Evolutionary conservation across 805 yeast genomes (phyloP).

Genomic region (Pichia gijzeniarum): DNA sequence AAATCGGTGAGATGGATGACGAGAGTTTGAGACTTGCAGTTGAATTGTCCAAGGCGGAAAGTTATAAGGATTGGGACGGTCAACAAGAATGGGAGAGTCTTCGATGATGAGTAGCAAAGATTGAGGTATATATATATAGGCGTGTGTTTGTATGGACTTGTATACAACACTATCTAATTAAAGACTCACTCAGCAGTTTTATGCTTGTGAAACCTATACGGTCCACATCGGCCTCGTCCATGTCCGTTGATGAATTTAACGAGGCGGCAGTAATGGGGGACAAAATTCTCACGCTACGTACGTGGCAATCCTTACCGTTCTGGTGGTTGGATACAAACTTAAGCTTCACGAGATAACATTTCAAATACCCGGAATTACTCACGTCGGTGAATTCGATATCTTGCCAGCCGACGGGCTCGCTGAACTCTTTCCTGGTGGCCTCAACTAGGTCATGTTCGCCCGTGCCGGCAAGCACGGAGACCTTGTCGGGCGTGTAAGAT

Average conservation of each 20-base stretch:
- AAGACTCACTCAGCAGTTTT: slow-evolving; percentile 29
- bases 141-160: too few species aligned
- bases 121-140: neutral
- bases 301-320: slow-evolving; percentile 92
- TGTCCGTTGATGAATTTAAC: slow-evolving; percentile 14
- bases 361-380: slow-evolving; percentile 49
- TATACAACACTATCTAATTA: slow-evolving; percentile 20
- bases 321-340: slow-evolving; percentile 75
- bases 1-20: slow-evolving; percentile 9
- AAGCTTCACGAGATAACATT: slow-evolving; percentile 60
- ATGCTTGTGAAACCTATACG: slow-evolving; percentile 29
- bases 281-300: slow-evolving; percentile 65
- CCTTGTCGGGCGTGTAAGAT: slow-evolving; percentile 80
- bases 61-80: slow-evolving; percentile 6
- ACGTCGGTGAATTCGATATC: slow-evolving; percentile 53
- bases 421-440: slow-evolving; percentile 52
- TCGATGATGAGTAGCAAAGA: neutral
- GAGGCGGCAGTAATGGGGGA: slow-evolving; percentile 30
- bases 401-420: slow-evolving; percentile 75
- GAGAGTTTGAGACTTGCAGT: slow-evolving; percentile 14
- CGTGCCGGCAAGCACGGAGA: slow-evolving; percentile 63
- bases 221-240: slow-evolving; percentile 19
- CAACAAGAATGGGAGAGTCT: slow-evolving; percentile 12
- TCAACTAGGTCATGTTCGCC: slow-evolving; percentile 73
- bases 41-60: slow-evolving; percentile 13